Evolutionary conservation across 805 yeast species (phyloP).

Genomic region (Saccharomyces paradoxus): DNA sequence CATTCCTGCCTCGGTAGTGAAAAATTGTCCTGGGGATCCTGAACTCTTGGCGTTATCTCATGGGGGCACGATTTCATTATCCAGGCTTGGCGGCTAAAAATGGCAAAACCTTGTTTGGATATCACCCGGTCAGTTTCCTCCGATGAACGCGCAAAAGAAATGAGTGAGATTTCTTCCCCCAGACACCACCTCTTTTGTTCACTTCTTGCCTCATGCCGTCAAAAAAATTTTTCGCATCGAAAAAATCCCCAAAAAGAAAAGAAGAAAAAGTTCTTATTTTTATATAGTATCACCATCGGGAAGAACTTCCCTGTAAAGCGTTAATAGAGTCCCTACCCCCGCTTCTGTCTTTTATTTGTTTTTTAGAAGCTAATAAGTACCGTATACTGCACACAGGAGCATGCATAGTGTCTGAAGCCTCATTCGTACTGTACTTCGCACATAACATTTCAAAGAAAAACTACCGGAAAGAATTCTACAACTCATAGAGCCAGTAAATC

Average conservation of each 20-base stretch:
- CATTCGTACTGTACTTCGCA: background rate
- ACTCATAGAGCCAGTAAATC: background rate
- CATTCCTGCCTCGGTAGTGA: background rate
- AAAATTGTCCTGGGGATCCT: slow-evolving; percentile 15
- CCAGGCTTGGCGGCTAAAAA: background rate
- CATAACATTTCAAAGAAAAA: background rate
- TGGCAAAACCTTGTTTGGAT: too few relatives aligned
- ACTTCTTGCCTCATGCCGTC: background rate
- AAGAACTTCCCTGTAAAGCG: background rate
- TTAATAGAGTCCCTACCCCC: background rate
- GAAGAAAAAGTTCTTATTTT: background rate
- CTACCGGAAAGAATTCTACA: background rate
- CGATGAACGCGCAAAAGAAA: background rate
- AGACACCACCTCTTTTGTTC: background rate
- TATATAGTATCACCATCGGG: background rate
- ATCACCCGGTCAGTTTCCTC: background rate
- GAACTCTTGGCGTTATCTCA: slow-evolving; percentile 1
- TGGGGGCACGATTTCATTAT: background rate
- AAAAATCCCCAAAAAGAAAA: background rate
- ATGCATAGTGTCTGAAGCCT: background rate
- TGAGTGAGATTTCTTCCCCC: background rate
- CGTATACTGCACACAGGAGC: background rate
- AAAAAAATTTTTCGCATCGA: background rate
- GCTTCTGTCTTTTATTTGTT: background rate
- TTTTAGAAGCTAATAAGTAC: background rate